These are phyloP conservation scores for barrel medic (Medicago truncatula) DNA, from an alignment of 306 rosid species.

Conservation along the genomic window DNA sequence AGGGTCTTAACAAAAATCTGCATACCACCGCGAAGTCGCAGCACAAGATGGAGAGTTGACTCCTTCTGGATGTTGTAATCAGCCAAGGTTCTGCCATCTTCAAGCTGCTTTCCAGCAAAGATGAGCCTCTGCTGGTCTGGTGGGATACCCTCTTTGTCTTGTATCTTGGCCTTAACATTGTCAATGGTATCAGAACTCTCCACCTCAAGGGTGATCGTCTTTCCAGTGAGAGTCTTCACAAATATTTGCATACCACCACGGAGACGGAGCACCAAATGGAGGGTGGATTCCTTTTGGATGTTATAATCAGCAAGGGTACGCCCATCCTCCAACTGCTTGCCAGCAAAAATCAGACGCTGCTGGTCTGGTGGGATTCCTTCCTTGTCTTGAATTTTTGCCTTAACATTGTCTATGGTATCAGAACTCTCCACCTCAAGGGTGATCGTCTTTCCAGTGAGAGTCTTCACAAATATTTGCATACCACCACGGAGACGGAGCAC, in stretches of 20 bases:
- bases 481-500: background rate
- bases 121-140: slow-evolving; percentile 4
- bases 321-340: too few relatives aligned
- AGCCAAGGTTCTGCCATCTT: background rate
- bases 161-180: slow-evolving; percentile 13
- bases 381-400: too few relatives aligned
- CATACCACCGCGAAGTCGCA: slow-evolving; percentile 3
- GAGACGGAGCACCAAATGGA: background rate
- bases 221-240: background rate
- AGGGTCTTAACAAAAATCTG: slow-evolving; percentile 41
- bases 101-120: slow-evolving; percentile 3
- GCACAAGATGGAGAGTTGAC: background rate
- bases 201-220: slow-evolving; percentile 3
- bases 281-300: too few relatives aligned
- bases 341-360: too few relatives aligned
- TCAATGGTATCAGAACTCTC: slow-evolving; percentile 15
- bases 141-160: slow-evolving; percentile 1
- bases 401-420: too few relatives aligned
- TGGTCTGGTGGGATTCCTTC: too few relatives aligned
- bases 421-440: too few relatives aligned
- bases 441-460: slow-evolving; percentile 5
- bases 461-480: slow-evolving; percentile 31
- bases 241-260: too few relatives aligned
- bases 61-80: slow-evolving; percentile 6
- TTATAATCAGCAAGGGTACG: too few relatives aligned